Conservation (phyloP, 2,329 filamentous ascomycete species). For the Exophiala dermatitidis region DNA sequence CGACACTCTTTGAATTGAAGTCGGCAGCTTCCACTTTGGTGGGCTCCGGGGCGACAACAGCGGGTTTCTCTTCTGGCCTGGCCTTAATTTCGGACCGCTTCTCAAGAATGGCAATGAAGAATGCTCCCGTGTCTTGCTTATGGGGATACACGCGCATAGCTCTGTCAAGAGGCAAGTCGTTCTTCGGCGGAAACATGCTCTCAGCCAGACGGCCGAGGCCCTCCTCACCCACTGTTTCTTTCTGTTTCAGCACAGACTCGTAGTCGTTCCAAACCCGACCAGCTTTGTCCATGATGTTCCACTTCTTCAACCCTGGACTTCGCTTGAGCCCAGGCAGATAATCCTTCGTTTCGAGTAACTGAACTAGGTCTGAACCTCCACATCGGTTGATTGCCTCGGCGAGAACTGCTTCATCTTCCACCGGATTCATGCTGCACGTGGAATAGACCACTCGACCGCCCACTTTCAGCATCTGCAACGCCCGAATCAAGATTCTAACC, state of each 20-base stretch:
- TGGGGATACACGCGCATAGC: slow-evolving; percentile 95
- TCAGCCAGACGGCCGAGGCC: slow-evolving; percentile 64
- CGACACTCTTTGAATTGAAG: slow-evolving; percentile 30
- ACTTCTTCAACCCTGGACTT: slow-evolving; percentile 66
- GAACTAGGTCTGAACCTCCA: slow-evolving; percentile 72
- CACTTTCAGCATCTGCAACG: slow-evolving; percentile 91
- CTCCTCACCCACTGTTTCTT: slow-evolving; percentile 49
- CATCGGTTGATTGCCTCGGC: slow-evolving; percentile 83
- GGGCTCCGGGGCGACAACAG: neutral
- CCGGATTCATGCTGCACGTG: slow-evolving; percentile 96
- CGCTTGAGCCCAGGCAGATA: slow-evolving; percentile 71
- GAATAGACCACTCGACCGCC: slow-evolving; percentile 95
- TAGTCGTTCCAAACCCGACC: slow-evolving; percentile 72
- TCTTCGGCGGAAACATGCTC: slow-evolving; percentile 73
- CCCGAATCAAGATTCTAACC: slow-evolving; percentile 79
- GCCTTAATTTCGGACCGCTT: slow-evolving; percentile 82
- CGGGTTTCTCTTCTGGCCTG: slow-evolving; percentile 54
- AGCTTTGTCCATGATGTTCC: slow-evolving; percentile 87
- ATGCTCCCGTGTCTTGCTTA: slow-evolving; percentile 89
- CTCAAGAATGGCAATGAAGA: slow-evolving; percentile 93
- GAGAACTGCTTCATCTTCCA: slow-evolving; percentile 93
- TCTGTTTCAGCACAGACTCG: slow-evolving; percentile 67
- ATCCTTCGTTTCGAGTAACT: slow-evolving; percentile 75
- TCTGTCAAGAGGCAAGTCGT: slow-evolving; percentile 68
- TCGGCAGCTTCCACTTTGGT: slow-evolving; percentile 37